phyloP scores from a whole-genome alignment of 306 rosid genomes.

The Citrullus colocynthis region DNA sequence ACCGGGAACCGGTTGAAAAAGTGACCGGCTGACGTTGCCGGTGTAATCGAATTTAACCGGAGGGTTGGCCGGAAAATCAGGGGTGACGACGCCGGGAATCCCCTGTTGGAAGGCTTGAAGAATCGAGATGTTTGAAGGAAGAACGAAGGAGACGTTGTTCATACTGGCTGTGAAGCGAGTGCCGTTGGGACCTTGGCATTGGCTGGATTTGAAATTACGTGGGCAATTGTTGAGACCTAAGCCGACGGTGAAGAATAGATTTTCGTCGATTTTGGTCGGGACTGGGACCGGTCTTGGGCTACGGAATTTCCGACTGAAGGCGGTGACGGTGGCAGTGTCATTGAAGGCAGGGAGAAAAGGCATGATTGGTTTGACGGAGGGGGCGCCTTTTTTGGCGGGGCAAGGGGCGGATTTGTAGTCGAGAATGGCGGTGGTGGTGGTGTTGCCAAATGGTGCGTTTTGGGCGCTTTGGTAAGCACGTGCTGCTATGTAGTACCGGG shows the following conservation, averaged over 20 bases:
- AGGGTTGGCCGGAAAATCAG: conserved; percentile 70
- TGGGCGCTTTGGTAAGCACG: conserved; percentile 68
- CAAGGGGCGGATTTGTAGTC: conserved; percentile 48
- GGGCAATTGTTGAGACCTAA: conserved; percentile 79
- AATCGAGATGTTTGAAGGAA: conserved; percentile 52
- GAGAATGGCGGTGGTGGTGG: conserved; percentile 89
- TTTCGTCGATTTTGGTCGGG: conserved; percentile 59
- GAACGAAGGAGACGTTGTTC: conserved; percentile 66
- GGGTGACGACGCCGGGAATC: conserved; percentile 54
- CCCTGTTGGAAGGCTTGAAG: conserved; percentile 55
- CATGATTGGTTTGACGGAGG: conserved; percentile 31
- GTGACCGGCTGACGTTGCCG: conserved; percentile 68
- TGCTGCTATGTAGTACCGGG: conserved; percentile 69
- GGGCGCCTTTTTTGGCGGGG: conserved; percentile 27
- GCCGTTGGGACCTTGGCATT: conserved; percentile 84
- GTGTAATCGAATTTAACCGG: conserved; percentile 58
- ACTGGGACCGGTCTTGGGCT: conserved; percentile 47
- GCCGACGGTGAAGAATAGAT: conserved; percentile 55
- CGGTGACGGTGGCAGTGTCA: conserved; percentile 64
- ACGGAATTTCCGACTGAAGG: conserved; percentile 43
- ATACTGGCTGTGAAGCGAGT: conserved; percentile 80
- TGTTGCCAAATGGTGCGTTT: conserved; percentile 63
- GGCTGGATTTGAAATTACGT: conserved; percentile 5
- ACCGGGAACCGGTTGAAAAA: conserved; percentile 60
- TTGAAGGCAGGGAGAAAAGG: conserved; percentile 64